Evolutionary conservation across 208 protist species (phyloP), one percentile per base, ranked within the genome.

Genomic region (Wallacemonas collosoma): DNA sequence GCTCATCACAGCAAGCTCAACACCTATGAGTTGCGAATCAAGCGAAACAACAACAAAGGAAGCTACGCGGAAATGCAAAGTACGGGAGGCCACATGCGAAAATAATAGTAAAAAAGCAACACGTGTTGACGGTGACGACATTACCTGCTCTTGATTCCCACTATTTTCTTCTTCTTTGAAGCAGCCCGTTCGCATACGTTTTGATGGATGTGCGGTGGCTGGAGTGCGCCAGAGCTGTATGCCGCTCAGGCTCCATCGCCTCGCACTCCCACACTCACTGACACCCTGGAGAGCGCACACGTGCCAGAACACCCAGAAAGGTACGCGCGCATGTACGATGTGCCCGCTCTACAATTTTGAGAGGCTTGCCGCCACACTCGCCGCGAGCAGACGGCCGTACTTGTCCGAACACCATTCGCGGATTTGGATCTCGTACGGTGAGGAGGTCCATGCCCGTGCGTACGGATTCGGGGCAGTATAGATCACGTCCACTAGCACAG

Each of bases 311-410:
- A 26, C 26, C 26, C 26, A 26, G 26, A 26, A 26, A 26, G 26
- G 26, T 26, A 26, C 26, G 26, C 26, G 26, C 26, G 26, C 26
- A 26, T 26, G 26, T 26, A 26, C 26, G 26, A 26, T 26, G 26
- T 26, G 26, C 26, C 26, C 26, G 26, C 40, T 26, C 60, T 65
- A 65, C 60, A 65, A 41, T 17, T 65, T 65, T 6, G 15, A 38
- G 11, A 65, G 43, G n/a, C 60, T 65, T 17, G 36, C 60, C n/a
- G 60, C 60, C 60, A 65, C 60, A n/a, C 41, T 51, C 9, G 70
- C 75, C 0, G 64, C 62, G 43, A 80, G 38, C 11, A 80, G 44
- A 39, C 66, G 73, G 15, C 54, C 75, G 50, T 75, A 80, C 47
- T 56, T 75, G 41, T 73, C 69, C 12, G 55, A 38, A 47, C 69